phyloP scores from a whole-genome alignment of 495 filamentous ascomycete genomes.

The Xylaria sp. region DNA sequence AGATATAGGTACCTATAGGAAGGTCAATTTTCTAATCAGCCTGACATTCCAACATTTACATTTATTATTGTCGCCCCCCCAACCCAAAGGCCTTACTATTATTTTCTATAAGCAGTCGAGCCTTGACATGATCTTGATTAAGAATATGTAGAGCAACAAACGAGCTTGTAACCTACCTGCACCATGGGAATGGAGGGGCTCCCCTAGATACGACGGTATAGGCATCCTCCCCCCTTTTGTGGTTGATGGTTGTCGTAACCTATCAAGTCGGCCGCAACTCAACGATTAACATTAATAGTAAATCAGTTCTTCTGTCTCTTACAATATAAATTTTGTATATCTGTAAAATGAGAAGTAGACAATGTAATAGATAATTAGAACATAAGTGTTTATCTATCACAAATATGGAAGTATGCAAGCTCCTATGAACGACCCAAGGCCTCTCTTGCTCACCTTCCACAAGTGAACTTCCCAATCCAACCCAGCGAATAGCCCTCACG shows the following conservation, averaged over 20 bases:
- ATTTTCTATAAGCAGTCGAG: neutral
- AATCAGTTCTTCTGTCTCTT: neutral
- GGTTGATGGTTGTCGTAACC: neutral
- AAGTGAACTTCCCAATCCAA: neutral
- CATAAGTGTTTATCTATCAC: neutral
- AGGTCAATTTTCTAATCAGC: no score
- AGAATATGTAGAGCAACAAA: neutral
- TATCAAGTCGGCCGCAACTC: neutral
- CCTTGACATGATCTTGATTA: neutral
- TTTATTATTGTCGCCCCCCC: no score
- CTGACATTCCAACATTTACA: no score
- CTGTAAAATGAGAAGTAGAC: neutral
- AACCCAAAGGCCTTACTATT: no score
- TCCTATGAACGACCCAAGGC: no score
- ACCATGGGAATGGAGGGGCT: no score
- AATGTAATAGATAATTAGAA: neutral
- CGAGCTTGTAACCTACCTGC: neutral
- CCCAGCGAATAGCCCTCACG: neutral
- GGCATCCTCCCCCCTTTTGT: no score
- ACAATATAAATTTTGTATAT: neutral
- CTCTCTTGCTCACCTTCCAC: neutral
- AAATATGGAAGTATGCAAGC: neutral
- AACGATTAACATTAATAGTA: neutral
- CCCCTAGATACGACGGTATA: no score
- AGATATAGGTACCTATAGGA: no score